These are phyloP conservation scores for Silybum marianum DNA, from an alignment of 129 eudicot genomes.

Conservation along the genomic window DNA sequence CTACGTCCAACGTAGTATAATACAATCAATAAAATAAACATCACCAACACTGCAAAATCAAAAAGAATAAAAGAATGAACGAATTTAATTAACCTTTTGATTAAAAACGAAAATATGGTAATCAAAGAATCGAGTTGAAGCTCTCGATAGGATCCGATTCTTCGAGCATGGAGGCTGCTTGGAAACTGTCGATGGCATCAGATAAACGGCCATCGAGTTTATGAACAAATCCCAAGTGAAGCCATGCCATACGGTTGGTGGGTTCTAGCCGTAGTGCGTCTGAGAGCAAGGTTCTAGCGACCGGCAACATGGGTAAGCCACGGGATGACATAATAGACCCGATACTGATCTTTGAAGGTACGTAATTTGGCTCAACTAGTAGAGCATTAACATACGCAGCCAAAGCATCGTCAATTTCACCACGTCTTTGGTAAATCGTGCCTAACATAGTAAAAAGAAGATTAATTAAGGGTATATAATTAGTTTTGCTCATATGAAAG, in stretches of 20 bases:
- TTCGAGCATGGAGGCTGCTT: constrained; percentile 93
- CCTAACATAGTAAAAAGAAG: constrained; percentile 40
- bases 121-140: constrained; percentile 57
- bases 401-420: constrained; percentile 64
- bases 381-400: constrained; percentile 74
- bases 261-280: constrained; percentile 89
- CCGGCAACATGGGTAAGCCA: constrained; percentile 70
- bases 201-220: constrained; percentile 74
- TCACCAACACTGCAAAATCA: constrained; percentile 1
- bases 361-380: constrained; percentile 64
- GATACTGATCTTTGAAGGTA: constrained; percentile 72
- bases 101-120: background rate
- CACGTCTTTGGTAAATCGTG: constrained; percentile 66
- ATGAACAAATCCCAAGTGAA: constrained; percentile 81
- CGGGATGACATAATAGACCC: constrained; percentile 58
- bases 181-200: constrained; percentile 92
- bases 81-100: constrained; percentile 18
- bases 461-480: background rate
- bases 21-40: constrained; percentile 8
- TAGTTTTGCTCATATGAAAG: background rate
- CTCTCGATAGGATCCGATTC: constrained; percentile 92
- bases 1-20: background rate
- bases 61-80: constrained; percentile 48
- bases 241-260: constrained; percentile 82
- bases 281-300: constrained; percentile 74